Conservation (phyloP, 73 alveolate species). For the Tetrahymena borealis region DNA sequence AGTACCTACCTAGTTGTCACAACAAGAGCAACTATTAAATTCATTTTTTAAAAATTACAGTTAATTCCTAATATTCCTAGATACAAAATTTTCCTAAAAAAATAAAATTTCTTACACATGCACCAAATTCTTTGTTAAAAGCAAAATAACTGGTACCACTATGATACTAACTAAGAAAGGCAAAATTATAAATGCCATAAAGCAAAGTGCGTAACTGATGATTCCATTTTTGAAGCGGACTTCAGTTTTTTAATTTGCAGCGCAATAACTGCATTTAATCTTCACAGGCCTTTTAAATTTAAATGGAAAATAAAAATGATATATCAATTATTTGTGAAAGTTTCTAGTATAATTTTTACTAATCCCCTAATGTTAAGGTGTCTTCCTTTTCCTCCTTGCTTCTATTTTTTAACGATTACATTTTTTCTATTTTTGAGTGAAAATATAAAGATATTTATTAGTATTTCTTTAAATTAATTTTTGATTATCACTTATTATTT, state of each 20-base stretch:
- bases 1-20: neutral
- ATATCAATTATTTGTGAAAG: neutral
- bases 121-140: neutral
- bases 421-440: neutral
- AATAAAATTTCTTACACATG: neutral
- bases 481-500: too few species aligned
- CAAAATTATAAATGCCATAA: neutral
- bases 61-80: too few species aligned
- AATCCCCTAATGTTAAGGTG: neutral
- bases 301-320: neutral
- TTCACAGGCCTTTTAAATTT: slow-evolving; percentile 5
- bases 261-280: neutral
- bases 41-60: too few species aligned
- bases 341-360: neutral
- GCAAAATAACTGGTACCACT: neutral
- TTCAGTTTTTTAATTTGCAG: neutral
- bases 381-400: neutral
- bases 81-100: too few species aligned
- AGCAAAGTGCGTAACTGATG: neutral
- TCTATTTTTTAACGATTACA: neutral
- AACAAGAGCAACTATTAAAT: neutral
- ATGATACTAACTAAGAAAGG: neutral
- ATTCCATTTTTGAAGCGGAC: neutral
- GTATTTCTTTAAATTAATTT: too few species aligned
- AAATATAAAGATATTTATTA: neutral